phyloP scores from a whole-genome alignment of 2,329 filamentous ascomycete species.

The Claviceps arundinis region DNA sequence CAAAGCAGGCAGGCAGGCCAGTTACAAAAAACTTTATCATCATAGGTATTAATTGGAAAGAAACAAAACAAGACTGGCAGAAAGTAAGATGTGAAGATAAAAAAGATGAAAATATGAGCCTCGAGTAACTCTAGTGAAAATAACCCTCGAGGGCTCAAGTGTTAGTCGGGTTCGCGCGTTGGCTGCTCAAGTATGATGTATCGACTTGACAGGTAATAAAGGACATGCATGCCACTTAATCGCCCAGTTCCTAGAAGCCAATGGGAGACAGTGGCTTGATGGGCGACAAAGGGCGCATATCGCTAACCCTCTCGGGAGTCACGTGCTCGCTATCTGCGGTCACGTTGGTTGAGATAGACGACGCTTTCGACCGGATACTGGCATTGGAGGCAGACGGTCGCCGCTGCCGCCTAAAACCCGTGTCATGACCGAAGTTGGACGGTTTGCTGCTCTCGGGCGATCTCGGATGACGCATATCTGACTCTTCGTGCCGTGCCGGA shows the following conservation, averaged over 20 bases:
- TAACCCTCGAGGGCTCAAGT: background rate
- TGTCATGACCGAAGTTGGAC: slow-evolving; percentile 19
- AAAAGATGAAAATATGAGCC: background rate
- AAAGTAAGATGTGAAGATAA: background rate
- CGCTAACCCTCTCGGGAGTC: slow-evolving; percentile 17
- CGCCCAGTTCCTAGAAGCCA: slow-evolving; percentile 30
- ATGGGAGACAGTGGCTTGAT: slow-evolving; percentile 54
- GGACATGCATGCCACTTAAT: background rate
- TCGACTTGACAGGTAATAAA: slow-evolving; percentile 4
- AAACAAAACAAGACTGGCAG: slow-evolving; percentile 2
- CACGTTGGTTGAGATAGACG: slow-evolving; percentile 31
- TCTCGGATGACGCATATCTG: slow-evolving; percentile 23
- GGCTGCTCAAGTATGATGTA: background rate
- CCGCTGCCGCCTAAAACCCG: slow-evolving; percentile 31
- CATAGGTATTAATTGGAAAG: slow-evolving; percentile 1
- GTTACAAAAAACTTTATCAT: background rate
- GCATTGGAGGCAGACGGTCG: slow-evolving; percentile 28
- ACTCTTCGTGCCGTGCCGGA: slow-evolving; percentile 12
- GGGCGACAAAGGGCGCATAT: slow-evolving; percentile 46
- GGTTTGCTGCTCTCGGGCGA: slow-evolving; percentile 54
- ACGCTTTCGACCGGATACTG: slow-evolving; percentile 28
- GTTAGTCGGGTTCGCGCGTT: slow-evolving; percentile 4
- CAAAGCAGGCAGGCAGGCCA: background rate
- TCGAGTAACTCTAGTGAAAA: background rate
- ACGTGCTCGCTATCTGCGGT: slow-evolving; percentile 29